Percentiles rank a stretch among this genome's conserved stretches.
Conservation (phyloP, 805 yeast genomes). For the Zygosaccharomyces gambellarensis region DNA sequence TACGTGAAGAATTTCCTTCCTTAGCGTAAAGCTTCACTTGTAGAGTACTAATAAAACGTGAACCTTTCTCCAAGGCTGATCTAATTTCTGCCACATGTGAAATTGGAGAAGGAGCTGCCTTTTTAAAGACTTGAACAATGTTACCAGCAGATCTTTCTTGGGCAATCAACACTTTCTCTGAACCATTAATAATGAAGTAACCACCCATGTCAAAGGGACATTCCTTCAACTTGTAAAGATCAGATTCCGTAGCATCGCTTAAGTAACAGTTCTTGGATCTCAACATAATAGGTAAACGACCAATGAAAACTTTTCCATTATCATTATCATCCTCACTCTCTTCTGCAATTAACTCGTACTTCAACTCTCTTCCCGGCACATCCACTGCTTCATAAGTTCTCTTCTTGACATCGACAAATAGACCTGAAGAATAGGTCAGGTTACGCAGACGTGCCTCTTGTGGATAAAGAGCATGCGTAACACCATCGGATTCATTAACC, state of each 20-base stretch:
- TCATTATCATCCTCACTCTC: slow-evolving; percentile 60
- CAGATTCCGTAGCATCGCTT: slow-evolving; percentile 84
- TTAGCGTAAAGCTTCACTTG: slow-evolving; percentile 89
- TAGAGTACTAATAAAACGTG: slow-evolving; percentile 87
- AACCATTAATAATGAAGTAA: slow-evolving; percentile 95
- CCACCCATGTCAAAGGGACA: slow-evolving; percentile 99
- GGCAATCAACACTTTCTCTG: slow-evolving; percentile 96
- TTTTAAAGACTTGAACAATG: slow-evolving; percentile 96
- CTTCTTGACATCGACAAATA: slow-evolving; percentile 93
- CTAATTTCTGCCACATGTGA: slow-evolving; percentile 95
- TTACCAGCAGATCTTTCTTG: slow-evolving; percentile 99
- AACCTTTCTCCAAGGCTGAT: slow-evolving; percentile 95
- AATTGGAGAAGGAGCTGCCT: slow-evolving; percentile 94
- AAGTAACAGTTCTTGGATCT: slow-evolving; percentile 94
- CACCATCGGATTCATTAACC: slow-evolving; percentile 99
- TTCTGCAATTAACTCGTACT: slow-evolving; percentile 49
- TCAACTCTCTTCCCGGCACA: slow-evolving; percentile 52
- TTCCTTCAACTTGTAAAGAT: slow-evolving; percentile 90
- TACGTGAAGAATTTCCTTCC: slow-evolving; percentile 67
- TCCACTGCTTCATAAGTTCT: slow-evolving; percentile 81
- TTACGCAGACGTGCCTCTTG: slow-evolving; percentile 97
- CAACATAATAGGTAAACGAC: slow-evolving; percentile 97
- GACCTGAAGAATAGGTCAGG: slow-evolving; percentile 91
- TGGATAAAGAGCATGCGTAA: slow-evolving; percentile 97
- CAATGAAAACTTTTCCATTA: slow-evolving; percentile 84